Base-by-base conservation (phyloP, 495 filamentous ascomycete species). In the Hypoxylon intermedium region DNA sequence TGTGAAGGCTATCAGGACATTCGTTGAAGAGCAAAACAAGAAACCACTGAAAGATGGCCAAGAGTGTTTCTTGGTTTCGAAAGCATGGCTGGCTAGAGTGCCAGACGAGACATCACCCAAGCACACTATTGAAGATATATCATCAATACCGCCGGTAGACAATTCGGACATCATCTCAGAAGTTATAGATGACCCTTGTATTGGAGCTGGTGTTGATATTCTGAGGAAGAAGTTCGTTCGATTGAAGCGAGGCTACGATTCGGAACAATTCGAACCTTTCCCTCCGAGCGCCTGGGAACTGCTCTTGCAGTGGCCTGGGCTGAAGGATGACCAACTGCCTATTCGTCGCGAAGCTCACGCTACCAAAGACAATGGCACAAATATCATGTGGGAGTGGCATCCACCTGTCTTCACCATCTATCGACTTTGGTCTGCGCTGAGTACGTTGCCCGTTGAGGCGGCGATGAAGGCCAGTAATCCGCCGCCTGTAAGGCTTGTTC, bases 371-470 rank as follows among this genome's bases (percentile, higher is more conserved):
- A 75, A 83, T 34, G 79, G 81, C 12, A 72, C 82, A 19, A 92
- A 96, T 50, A 70, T 96, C 6, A 82, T 89, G 66, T 93, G 89
- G 63, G 94, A 98, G 70, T 78, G 89, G 26, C 83, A 92, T 64
- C 95, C 93, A 15, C 92, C 90, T 1, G 82, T 96, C 16, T 90
- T 96, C 74, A 92, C 88, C 1, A 83, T 98, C 37, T 84, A 95
- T 62, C 92, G 92, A 59, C 77, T 98, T 7, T 82, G 83, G 62
- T 78, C 80, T 15, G 70, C 76, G n/a, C 80, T 72, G 6, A 83
- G 77, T 49, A 70, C 72, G n/a, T 67, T 80, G 13, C 75, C 81
- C n/a, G 82, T 87, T 4, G 77, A 80, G 11, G 80, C 87, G 57
- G 70, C 79, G 1, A 65, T 90, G 53, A 85, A 86, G 62, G 76